Conservation (phyloP, 164 flowering plant genomes). For the Vitis cinerea region DNA sequence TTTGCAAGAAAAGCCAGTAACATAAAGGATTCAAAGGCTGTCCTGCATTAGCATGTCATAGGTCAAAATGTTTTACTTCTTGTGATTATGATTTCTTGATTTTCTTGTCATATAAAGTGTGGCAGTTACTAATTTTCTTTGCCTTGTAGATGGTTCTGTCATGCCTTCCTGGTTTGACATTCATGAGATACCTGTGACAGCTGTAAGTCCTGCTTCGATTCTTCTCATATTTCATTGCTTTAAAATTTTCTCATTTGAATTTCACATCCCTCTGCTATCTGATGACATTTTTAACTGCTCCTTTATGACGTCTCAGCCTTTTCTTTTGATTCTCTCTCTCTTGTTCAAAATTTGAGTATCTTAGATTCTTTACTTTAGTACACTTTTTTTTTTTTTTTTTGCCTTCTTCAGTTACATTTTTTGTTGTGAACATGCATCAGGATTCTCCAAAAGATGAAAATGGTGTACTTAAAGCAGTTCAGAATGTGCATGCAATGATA, state of each 20-base stretch:
- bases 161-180: conserved; percentile 99
- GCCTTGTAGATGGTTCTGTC: conserved; percentile 68
- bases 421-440: conserved; percentile 33
- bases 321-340: no score
- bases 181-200: conserved; percentile 81
- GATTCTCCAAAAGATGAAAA: conserved; percentile 80
- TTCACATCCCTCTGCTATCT: not conserved
- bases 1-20: no score
- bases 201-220: conserved; percentile 49
- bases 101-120: not conserved
- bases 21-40: no score
- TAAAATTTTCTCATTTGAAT: not conserved
- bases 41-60: no score
- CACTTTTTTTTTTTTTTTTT: not conserved
- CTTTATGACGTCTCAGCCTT: no score
- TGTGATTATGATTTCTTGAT: no score
- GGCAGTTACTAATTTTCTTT: conserved; percentile 10
- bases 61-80: no score
- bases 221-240: not conserved
- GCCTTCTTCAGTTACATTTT: no score
- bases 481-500: conserved; percentile 78
- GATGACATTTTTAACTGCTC: no score
- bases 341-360: no score
- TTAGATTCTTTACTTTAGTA: no score
- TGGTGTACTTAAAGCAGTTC: conserved; percentile 73